Evolutionary conservation across 192 early-diverging fungal genomes (phyloP), one percentile per base, ranked within the genome.

Genomic region (Coemansia sp.): DNA sequence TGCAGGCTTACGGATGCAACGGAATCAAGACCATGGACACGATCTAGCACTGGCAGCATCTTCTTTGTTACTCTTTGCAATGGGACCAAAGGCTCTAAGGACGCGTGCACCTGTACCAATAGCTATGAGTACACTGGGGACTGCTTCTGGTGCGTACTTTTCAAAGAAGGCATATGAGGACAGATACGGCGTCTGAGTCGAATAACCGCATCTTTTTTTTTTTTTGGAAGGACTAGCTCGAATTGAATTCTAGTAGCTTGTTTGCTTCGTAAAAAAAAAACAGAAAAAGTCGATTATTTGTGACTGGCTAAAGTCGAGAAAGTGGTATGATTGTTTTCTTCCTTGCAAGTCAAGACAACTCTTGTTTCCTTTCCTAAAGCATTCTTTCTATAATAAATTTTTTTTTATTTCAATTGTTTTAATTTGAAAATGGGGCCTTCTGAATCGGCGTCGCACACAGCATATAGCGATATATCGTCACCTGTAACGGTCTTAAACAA

Each of bases 111-210:
- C 72, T 6, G 78, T 81, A 2, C 77, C 77, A 23, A 27, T 61
- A 1, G 41, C 38, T 21, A 81, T 81, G 78, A 64, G 68, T 5
- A 26, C 65, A 0, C 62, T 81, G n/a, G 78, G 78, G 14, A 68
- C 66, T 5, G 72, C 63, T 4, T 63, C 78, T 19, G 65, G 61
- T 4, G 78, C 65, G 0, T 81, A 81, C 54, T 71, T 71, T 30
- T 27, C 65, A 4, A 81, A 81, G 54, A 81, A 81, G 54, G 65
- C 61, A 2, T 81, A 81, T 30, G 72, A 81, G 50, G 65, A 74
- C 14, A 44, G 65, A 22, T 81, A 71, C 47, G 78, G 78, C 22
- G 72, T 81, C 7, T 80, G 51, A 58, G 34, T 38, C 1, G 34
- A 30, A 30, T 30, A n/a, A n/a, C n/a, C n/a, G n/a, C n/a, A n/a